Evolutionary conservation across 148 eudicot genomes (phyloP), one percentile per base, ranked within the genome.

Genomic region (Chenopodium album): DNA sequence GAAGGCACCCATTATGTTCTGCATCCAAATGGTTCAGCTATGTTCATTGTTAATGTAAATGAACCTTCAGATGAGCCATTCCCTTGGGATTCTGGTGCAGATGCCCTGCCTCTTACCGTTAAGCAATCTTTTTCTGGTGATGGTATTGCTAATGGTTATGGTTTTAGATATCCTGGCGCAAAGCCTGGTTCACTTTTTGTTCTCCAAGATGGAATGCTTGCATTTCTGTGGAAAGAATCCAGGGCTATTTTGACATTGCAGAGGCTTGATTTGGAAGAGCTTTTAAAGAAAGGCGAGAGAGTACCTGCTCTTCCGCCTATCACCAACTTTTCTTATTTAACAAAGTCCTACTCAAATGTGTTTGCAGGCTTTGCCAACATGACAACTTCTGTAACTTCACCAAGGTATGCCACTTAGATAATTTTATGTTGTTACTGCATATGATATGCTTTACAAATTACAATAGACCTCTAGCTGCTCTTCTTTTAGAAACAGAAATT

Each of bases 11-110:
- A 92, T 75, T 92, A 94, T 82, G 98, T 94, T 67, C 77, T 92
- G 65, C 95, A 94, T 82, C 98, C 98, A 80, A 94, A 94, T 89
- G 98, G 98, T 65, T 94, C 98, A 28, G 94, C 95, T 79, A 92
- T 94, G 98, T 94, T 94, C 82, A 89, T 90, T 78, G 98, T 91
- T 34, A 86, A 94, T 75, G 82, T 86, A 26, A 82, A 87, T 54
- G 90, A 90, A 73, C 89, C 90, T 80, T 87, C 94, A 17, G 66
- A n/a, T 44, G 98, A 94, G 46, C 76, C 86, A 17, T 94, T 94
- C 79, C 98, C 95, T 44, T 94, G 92, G 92, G 87, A 79, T 52
- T 79, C 82, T 60, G 91, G 90, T 81, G 96, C 86, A 78, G 91
- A 89, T 76, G 82, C 88, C 3, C 67, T 71, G 46, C 84, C 83